Base-by-base conservation (phyloP, 768 basidiomycete genomes). In the Amanita fuliginea region DNA sequence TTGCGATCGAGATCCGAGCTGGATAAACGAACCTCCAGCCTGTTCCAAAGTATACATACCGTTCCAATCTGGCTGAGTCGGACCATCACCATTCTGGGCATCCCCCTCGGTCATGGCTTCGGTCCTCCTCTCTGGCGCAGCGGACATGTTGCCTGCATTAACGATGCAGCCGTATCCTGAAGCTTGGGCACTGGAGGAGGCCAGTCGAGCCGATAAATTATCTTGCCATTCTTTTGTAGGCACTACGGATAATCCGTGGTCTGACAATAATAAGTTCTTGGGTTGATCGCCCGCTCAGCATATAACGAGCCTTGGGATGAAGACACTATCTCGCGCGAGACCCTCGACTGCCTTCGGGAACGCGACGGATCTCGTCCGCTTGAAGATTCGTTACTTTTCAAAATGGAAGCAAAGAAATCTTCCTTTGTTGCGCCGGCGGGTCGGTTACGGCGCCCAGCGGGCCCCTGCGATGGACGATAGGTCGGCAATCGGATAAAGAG, bases 151-250 rank as follows among this genome's bases (percentile, higher is more conserved):
- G 9, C 18, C 4, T 2, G 46, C 22, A 26, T 47, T 37, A 37
- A 54, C 24, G 58, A 60, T 42, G 39, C 39, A 49, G 6, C 47
- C 47, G 18, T 49, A 49, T n/a, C 39, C 47, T 9, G 62, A 52
- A 16, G 33, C 47, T 10, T 55, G 57, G 45, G 54, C 19, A 16
- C 44, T 46, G 21, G 56, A 59, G 14, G 64, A 68, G 5, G 71
- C 71, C 42, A 86, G 63, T 5, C 74, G 73, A 52, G 71, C 71
- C 19, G 80, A 77, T 14, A 88, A 69, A 48, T 74, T 79, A 44
- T 88, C 84, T 60, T 88, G 86, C 86, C 86, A 88, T 60, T 88
- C 83, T 52, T 74, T 66, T 0, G 82, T 85, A 5, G 86, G 86
- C 22, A 77, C 71, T 14, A 78, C 74, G 19, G 79, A 75, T 53